Conservation (phyloP, 495 filamentous ascomycete species). For the Wilcoxina mikolae region DNA sequence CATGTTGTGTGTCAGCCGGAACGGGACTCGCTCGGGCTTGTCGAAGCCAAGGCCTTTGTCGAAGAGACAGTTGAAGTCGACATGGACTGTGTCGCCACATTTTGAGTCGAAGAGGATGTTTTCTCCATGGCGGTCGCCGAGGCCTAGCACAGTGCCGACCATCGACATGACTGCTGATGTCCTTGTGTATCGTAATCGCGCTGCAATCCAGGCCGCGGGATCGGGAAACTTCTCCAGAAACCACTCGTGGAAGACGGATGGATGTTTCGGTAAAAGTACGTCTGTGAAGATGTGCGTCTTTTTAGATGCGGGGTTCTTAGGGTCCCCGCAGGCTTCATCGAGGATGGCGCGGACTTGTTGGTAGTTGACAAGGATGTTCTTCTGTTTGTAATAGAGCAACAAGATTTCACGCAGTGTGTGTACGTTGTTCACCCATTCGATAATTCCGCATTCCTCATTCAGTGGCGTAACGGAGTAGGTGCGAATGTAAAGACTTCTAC, state of each 20-base stretch:
- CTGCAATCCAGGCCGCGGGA: conserved; percentile 78
- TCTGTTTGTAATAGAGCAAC: conserved; percentile 36
- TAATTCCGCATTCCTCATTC: conserved; percentile 93
- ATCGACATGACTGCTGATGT: conserved; percentile 97
- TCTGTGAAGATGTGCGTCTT: conserved; percentile 54
- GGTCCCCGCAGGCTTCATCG: conserved; percentile 34
- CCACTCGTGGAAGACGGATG: conserved; percentile 79
- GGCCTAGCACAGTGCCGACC: conserved; percentile 79
- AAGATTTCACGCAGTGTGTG: conserved; percentile 88
- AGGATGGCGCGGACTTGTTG: conserved; percentile 34
- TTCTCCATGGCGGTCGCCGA: conserved; percentile 96
- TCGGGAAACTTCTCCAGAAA: conserved; percentile 90
- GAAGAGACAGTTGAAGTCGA: conserved; percentile 99
- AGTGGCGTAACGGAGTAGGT: conserved; percentile 93
- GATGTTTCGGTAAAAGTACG: conserved; percentile 50
- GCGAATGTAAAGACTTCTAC: conserved; percentile 57
- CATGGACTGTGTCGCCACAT: conserved; percentile 87
- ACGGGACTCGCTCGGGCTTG: conserved; percentile 90
- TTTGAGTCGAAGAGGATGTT: conserved; percentile 93
- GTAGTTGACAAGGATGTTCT: conserved; percentile 33
- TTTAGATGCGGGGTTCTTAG: conserved; percentile 32
- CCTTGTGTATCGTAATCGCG: conserved; percentile 78
- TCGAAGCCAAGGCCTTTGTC: conserved; percentile 95
- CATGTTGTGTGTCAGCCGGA: conserved; percentile 97
- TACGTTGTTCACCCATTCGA: conserved; percentile 97